Evolutionary conservation across 2,329 filamentous ascomycete genomes (phyloP), one percentile per base, ranked within the genome.

Genomic region (Penicillium glabrum): DNA sequence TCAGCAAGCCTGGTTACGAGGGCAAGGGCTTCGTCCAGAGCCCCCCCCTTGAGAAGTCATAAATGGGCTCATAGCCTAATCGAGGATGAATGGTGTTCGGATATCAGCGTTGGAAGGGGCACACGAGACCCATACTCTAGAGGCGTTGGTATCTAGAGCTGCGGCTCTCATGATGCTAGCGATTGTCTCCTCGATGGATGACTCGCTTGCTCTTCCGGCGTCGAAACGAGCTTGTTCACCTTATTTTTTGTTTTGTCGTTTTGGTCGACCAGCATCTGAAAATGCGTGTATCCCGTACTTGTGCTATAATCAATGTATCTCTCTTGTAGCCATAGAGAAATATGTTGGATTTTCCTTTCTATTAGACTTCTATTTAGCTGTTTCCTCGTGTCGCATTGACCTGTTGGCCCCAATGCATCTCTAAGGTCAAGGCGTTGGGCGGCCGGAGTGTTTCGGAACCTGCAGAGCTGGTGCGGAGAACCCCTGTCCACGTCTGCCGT

Each of bases 1-100:
- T 95, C 78, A 84, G 88, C 66, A 89, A 89, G 72, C 85, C 89
- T 75, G 87, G 86, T 69, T 96, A 96, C 82, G 79, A 78, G 63
- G 91, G 91, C 77, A 84, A 86, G 73, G 90, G 91, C 70, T 84
- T 87, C 79, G 84, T 96, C 65, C 92, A 96, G 82, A 83, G 80
- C 75, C 67, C 72, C 56, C 70, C 78, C 54, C 67, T 66, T 50
- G 71, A 79, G 67, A 74, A 75, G 67, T 67, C 66, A 66, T 73
- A 72, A 60, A 63, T 59, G 55, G 58, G 57, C 56, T 39, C 41
- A 55, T 54, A 55, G 35, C 50, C 58, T 55, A 46, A 66, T 58
- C 55, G 59, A 61, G 62, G 63, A 58, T 65, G 58, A 71, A 62
- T 57, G 60, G 59, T 55, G 37, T 59, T 56, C 61, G 62, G 60